These are phyloP conservation scores for Fereydounia khargensis DNA, from an alignment of 1,284 basidiomycete genomes.

Conservation along the genomic window DNA sequence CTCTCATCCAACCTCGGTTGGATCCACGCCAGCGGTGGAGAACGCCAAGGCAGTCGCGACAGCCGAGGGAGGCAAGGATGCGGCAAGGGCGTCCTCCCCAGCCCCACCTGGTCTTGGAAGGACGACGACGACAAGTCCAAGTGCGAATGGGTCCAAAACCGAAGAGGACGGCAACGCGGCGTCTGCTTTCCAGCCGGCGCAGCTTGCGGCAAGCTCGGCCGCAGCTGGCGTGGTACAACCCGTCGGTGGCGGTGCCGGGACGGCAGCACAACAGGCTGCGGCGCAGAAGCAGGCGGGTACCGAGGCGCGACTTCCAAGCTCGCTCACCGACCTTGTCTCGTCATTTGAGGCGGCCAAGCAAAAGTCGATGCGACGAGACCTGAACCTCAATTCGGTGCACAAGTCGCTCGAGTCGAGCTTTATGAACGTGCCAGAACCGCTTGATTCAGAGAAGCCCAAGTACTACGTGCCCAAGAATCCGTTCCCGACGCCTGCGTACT, in stretches of 20 bases:
- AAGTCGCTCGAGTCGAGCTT: slow-evolving; percentile 88
- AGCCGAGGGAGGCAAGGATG: not conserved
- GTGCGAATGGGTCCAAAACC: not conserved
- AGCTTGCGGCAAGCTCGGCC: slow-evolving; percentile 58
- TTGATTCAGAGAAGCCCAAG: slow-evolving; percentile 69
- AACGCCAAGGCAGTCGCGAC: slow-evolving; percentile 1
- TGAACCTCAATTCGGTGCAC: slow-evolving; percentile 71
- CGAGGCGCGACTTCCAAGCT: slow-evolving; percentile 65
- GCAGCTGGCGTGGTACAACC: slow-evolving; percentile 57
- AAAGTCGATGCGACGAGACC: slow-evolving; percentile 78
- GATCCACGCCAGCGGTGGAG: slow-evolving; percentile 7
- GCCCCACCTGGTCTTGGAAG: slow-evolving; percentile 27
- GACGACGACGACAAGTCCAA: slow-evolving; percentile 6
- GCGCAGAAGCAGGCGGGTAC: slow-evolving; percentile 39
- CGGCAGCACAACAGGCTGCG: slow-evolving; percentile 29
- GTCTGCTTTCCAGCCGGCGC: slow-evolving; percentile 36
- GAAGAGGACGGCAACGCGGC: not conserved
- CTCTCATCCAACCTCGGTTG: not conserved
- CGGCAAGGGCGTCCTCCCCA: slow-evolving; percentile 17
- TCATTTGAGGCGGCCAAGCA: slow-evolving; percentile 95
- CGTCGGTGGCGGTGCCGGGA: slow-evolving; percentile 39
- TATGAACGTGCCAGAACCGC: slow-evolving; percentile 81
- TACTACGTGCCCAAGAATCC: slow-evolving; percentile 95
- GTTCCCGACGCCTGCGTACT: slow-evolving; percentile 86
- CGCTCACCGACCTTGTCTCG: slow-evolving; percentile 85